Percentiles rank a stretch among this genome's conserved stretches.
phyloP scores from a whole-genome alignment of 768 basidiomycete species.

The Leccinum subgranulosum region DNA sequence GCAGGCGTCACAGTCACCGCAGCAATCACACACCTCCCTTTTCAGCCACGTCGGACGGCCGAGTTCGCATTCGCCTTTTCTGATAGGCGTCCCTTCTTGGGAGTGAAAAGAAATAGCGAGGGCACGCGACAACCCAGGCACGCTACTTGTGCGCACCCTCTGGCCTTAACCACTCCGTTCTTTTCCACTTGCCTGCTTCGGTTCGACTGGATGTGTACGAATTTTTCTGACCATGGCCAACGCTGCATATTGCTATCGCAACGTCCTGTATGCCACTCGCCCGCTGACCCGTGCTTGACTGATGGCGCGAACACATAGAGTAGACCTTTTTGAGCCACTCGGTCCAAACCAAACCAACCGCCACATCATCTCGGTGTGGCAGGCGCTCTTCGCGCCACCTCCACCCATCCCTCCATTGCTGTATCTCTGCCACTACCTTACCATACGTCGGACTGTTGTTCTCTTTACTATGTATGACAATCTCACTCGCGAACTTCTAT shows the following conservation, averaged over 20 bases:
- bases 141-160: background rate
- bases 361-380: background rate
- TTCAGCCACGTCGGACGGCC: conserved; percentile 39
- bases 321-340: conserved; percentile 6
- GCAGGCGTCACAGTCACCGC: conserved; percentile 39
- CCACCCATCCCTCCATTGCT: background rate
- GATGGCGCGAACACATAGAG: conserved; percentile 3
- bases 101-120: conserved; percentile 6
- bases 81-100: conserved; percentile 29
- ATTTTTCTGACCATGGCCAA: conserved; percentile 3
- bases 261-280: conserved; percentile 1
- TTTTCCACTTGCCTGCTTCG: background rate
- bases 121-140: background rate
- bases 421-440: background rate
- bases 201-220: conserved; percentile 6
- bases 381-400: background rate
- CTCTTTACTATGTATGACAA: conserved; percentile 16
- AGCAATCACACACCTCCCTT: conserved; percentile 31
- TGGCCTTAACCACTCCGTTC: background rate
- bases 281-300: background rate
- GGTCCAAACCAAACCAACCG: background rate
- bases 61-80: conserved; percentile 39
- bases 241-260: conserved; percentile 4
- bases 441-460: conserved; percentile 5
- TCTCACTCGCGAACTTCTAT: conserved; percentile 2